Evolutionary conservation across 805 yeast species (phyloP), one percentile per base, ranked within the genome.

Genomic region (Tetrapisispora nanseiensis): DNA sequence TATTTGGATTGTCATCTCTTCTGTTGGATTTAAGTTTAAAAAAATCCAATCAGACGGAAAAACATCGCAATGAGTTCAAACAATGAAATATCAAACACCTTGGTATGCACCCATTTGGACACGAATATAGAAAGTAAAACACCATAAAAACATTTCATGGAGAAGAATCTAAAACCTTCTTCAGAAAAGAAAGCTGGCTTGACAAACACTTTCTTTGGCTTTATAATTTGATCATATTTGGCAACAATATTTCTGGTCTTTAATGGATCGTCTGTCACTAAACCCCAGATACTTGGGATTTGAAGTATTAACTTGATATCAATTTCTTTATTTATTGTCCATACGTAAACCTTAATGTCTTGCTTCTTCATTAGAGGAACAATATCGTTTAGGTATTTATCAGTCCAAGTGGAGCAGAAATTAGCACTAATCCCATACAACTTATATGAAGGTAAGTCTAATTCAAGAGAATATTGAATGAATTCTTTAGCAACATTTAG

Each of bases 351-450:
- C 10, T 63, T 62, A 23, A 69, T 61, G 29, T 61, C 57, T 18
- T 61, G 49, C 12, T 51, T 47, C 21, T 53, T 46, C 15, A 70
- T 54, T 8, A 56, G 47, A 1, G 60, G 62, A n/a, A 67, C 51
- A 39, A 57, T 34, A 2, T 48, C 19, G 0, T 44, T 45, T 44
- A 46, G 54, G 48, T 56, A 74, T 55, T 46, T 67, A 48, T 41
- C 50, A 4, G 63, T 68, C 76, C 72, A 68, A 55, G 74, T 70
- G 53, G 70, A 67, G 54, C 69, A 53, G 67, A 62, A 39, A 28
- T 66, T 56, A 11, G 67, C 40, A 12, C 86, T 80, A 33, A 80
- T 72, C 26, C 80, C 83, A 23, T 69, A 66, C 41, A 79, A 67
- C 58, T 74, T 77, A 51, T 67, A 68, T 51, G 75, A 75, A 16